Conservation (phyloP, 2,329 filamentous ascomycete genomes). For the Colletotrichum lindemuthianum region DNA sequence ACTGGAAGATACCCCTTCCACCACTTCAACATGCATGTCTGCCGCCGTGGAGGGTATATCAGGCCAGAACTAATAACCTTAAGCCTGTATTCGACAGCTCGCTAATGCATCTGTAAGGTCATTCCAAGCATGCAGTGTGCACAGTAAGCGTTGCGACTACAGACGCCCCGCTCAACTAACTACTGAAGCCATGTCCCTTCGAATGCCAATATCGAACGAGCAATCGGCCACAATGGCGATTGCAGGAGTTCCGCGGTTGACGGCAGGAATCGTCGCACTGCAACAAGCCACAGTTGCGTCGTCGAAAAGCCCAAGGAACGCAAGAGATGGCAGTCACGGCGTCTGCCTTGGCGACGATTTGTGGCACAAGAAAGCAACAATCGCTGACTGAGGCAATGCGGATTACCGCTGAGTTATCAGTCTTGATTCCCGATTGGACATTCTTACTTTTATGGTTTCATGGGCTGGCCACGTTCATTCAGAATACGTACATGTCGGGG, state of each 20-base stretch:
- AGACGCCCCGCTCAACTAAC: background rate
- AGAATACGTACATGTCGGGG: background rate
- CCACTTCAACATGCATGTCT: background rate
- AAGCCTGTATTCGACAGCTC: background rate
- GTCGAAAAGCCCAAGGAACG: background rate
- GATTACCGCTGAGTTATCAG: slow-evolving; percentile 8
- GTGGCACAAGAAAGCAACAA: background rate
- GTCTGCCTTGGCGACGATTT: background rate
- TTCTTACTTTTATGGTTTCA: background rate
- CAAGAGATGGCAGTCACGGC: background rate
- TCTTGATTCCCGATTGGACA: background rate
- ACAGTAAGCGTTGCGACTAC: slow-evolving; percentile 21
- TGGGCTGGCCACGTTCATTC: too few relatives aligned
- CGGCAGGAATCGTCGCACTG: background rate
- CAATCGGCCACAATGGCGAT: background rate
- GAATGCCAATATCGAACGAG: background rate
- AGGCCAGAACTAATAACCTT: background rate
- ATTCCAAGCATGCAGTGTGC: background rate
- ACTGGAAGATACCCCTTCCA: too few relatives aligned
- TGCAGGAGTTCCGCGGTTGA: background rate
- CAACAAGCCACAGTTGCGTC: slow-evolving; percentile 1
- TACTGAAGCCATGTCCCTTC: too few relatives aligned
- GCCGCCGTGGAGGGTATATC: background rate
- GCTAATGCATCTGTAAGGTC: slow-evolving; percentile 10
- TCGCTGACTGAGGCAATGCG: slow-evolving; percentile 14